These are phyloP conservation scores for Hemisphaericaspora xylofermentans DNA, from an alignment of 1,139 yeast species.

Conservation along the genomic window DNA sequence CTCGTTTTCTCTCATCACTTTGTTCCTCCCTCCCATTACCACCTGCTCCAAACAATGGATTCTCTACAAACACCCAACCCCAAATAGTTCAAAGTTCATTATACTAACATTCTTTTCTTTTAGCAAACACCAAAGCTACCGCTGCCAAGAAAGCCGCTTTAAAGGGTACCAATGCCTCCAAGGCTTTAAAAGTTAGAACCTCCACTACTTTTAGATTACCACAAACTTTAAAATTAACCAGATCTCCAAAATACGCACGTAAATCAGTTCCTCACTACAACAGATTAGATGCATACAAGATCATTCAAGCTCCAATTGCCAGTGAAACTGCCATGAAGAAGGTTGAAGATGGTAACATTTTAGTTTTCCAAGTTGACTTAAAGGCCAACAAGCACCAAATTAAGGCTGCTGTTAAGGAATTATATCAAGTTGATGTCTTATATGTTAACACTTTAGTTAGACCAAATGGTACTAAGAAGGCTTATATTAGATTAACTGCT, in stretches of 20 bases:
- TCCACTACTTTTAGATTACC: slow-evolving; percentile 95
- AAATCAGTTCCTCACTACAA: slow-evolving; percentile 97
- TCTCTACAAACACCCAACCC: too few relatives aligned
- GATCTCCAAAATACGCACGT: slow-evolving; percentile 93
- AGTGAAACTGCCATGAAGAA: slow-evolving; percentile 99
- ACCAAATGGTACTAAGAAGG: slow-evolving; percentile 99
- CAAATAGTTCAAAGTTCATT: too few relatives aligned
- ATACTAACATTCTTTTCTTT: slow-evolving; percentile 24
- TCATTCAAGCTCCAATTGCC: slow-evolving; percentile 93
- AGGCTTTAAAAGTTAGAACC: slow-evolving; percentile 92
- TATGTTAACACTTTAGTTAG: slow-evolving; percentile 95
- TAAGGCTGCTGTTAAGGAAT: slow-evolving; percentile 97
- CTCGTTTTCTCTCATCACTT: too few relatives aligned
- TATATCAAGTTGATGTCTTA: slow-evolving; percentile 92
- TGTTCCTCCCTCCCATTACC: too few relatives aligned
- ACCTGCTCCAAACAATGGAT: too few relatives aligned
- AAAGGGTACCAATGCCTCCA: slow-evolving; percentile 94
- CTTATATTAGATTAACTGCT: slow-evolving; percentile 98
- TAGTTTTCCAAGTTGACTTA: slow-evolving; percentile 96
- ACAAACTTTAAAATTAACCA: slow-evolving; percentile 91
- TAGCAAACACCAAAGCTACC: slow-evolving; percentile 73
- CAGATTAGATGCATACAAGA: slow-evolving; percentile 95
- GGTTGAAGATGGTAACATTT: slow-evolving; percentile 99
- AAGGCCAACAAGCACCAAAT: slow-evolving; percentile 98
- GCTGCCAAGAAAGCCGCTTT: slow-evolving; percentile 98